These are phyloP conservation scores for Themeda triandra DNA, from an alignment of 176 grass and related monocot genomes.

Conservation along the genomic window DNA sequence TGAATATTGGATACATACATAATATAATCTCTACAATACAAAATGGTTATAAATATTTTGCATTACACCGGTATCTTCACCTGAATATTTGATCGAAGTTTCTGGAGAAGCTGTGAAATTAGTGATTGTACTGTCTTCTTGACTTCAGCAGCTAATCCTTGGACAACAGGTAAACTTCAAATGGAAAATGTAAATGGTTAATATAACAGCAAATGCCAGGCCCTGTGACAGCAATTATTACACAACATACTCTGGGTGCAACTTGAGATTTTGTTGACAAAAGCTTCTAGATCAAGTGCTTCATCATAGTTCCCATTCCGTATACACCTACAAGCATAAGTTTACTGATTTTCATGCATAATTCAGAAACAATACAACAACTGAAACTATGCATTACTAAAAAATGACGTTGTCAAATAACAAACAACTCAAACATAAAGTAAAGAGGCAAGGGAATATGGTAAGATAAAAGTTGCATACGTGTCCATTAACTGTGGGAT, in stretches of 20 bases:
- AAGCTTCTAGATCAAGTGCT: slow-evolving; percentile 98
- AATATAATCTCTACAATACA: slow-evolving; percentile 3
- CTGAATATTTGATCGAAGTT: slow-evolving; percentile 98
- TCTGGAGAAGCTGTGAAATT: slow-evolving; percentile 96
- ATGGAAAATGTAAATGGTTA: slow-evolving; percentile 46
- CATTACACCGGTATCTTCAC: slow-evolving; percentile 25
- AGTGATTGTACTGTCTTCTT: slow-evolving; percentile 94
- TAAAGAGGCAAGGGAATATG: background rate
- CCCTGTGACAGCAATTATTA: slow-evolving; percentile 12
- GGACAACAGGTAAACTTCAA: slow-evolving; percentile 91
- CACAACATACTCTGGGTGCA: slow-evolving; percentile 83
- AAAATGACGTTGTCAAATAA: background rate
- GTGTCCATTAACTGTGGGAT: slow-evolving; percentile 98
- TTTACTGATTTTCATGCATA: background rate
- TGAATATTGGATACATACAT: background rate
- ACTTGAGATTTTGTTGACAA: slow-evolving; percentile 76
- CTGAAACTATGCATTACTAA: slow-evolving; percentile 7
- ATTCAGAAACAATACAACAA: slow-evolving; percentile 7
- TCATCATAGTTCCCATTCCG: slow-evolving; percentile 99
- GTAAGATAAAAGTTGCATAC: slow-evolving; percentile 46
- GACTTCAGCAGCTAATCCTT: slow-evolving; percentile 83
- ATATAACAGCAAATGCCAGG: background rate
- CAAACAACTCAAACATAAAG: slow-evolving; percentile 4
- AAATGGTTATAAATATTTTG: background rate
- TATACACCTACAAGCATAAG: slow-evolving; percentile 70